Evolutionary conservation across 495 filamentous ascomycete genomes (phyloP).

Genomic region (Tuber calosporum): DNA sequence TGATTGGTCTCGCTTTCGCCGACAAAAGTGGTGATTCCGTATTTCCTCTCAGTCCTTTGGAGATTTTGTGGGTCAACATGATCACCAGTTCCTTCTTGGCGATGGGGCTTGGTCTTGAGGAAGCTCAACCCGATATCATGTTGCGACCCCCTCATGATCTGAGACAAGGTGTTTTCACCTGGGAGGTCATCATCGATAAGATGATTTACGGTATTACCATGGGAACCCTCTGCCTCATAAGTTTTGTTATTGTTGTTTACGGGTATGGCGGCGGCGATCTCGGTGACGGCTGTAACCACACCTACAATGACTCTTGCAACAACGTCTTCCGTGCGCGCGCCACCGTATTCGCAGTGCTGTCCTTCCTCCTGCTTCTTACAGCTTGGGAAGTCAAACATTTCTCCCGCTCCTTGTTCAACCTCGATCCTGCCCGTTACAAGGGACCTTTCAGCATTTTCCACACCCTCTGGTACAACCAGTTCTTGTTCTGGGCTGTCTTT

Average conservation of each 20-base stretch:
- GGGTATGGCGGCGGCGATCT: conserved; percentile 47
- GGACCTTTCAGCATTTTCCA: conserved; percentile 46
- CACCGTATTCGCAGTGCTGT: conserved; percentile 61
- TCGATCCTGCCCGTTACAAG: conserved; percentile 47
- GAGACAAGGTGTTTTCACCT: conserved; percentile 51
- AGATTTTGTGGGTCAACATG: conserved; percentile 58
- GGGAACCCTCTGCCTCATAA: conserved; percentile 50
- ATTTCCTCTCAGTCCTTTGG: conserved; percentile 53
- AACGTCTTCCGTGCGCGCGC: conserved; percentile 60
- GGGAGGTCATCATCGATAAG: conserved; percentile 54
- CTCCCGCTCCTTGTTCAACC: conserved; percentile 50
- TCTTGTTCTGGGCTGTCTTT: conserved; percentile 53
- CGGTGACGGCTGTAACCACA: conserved; percentile 50
- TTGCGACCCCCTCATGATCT: conserved; percentile 50
- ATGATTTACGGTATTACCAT: conserved; percentile 54
- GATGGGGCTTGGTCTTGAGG: conserved; percentile 54
- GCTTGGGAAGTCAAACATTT: conserved; percentile 57
- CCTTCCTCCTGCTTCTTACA: conserved; percentile 53
- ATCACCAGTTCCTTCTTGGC: conserved; percentile 55
- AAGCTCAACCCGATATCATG: conserved; percentile 54
- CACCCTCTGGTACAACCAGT: conserved; percentile 53
- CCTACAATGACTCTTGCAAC: conserved; percentile 46
- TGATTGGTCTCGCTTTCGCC: conserved; percentile 55
- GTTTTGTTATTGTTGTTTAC: conserved; percentile 51
- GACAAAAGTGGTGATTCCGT: conserved; percentile 49